Conservation (phyloP, 148 eudicot genomes). For the Bassia scoparia region DNA sequence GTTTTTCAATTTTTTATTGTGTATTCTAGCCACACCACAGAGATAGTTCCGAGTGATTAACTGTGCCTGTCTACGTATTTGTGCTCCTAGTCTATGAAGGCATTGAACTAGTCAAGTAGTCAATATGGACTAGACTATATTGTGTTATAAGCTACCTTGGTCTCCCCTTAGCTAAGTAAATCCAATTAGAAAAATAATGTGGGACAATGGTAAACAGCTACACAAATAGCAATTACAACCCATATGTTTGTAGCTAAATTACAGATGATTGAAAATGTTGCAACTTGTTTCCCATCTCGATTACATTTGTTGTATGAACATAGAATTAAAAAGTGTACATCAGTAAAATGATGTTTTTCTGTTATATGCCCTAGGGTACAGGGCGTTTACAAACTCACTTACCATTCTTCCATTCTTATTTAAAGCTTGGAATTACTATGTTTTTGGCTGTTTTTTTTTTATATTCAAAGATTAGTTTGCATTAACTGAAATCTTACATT, state of each 20-base stretch:
- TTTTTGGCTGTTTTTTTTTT: not conserved
- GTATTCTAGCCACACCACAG: not conserved
- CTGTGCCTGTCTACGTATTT: not conserved
- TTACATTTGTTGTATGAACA: no score
- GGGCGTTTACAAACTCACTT: no score
- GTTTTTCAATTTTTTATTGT: constrained; percentile 5
- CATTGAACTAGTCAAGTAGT: no score
- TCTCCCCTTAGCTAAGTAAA: no score
- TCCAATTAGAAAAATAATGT: no score
- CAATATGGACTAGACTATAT: no score
- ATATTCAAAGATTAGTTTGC: not conserved
- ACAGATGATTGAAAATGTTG: not conserved
- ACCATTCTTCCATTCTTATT: not conserved
- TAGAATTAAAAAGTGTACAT: no score
- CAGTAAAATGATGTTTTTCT: no score
- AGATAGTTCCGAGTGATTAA: not conserved
- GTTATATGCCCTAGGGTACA: no score
- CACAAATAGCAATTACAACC: not conserved
- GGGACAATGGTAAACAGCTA: no score
- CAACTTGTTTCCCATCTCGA: no score
- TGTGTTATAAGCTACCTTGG: no score
- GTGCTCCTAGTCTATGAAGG: not conserved
- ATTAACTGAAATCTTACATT: constrained; percentile 15
- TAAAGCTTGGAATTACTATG: not conserved
- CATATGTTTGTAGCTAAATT: not conserved